Evolutionary conservation across 768 basidiomycete genomes (phyloP), one percentile per base, ranked within the genome.

Genomic region (Collybia mongolica): DNA sequence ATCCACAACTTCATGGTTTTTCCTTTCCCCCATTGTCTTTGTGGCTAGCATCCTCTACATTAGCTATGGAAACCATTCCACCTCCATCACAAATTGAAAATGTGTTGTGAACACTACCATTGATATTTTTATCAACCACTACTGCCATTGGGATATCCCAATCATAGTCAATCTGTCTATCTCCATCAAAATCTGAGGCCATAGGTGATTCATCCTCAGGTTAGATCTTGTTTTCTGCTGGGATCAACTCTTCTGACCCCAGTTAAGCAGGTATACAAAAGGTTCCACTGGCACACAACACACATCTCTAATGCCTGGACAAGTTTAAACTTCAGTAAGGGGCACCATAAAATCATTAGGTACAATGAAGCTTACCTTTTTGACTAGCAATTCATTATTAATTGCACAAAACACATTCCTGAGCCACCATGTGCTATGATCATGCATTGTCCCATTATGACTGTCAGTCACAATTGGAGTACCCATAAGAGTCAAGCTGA

Each of bases 401-500:
- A 44, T 11, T 1, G 28, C 22, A 20, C 17, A 3, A 44, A 29
- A 14, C 5, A 9, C 28, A 15, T 35, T 32, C 44, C 44, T 26
- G 44, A 44, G 44, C 44, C 44, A 44, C 15, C 17, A 12, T 19
- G 35, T 12, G 18, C 28, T 44, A 14, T 9, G 17, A 44, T 44
- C 28, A 3, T 8, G 29, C 28, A 44, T 28, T 35, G 36, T 36
- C 35, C 6, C 17, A 32, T 24, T 26, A 44, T 14, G 43, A 6
- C 43, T 44, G 20, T 32, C 43, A 44, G 12, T 44, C 28, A 44
- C 28, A 32, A 17, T 29, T 3, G n/a, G 43, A 11, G 14, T 44
- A 44, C 39, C 39, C 15, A 24, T 17, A 32, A 39, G 24, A 36
- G 2, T 65, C 47, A 1, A 73, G 52, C 46, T 67, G 59, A 1